phyloP scores from a whole-genome alignment of 2,329 filamentous ascomycete genomes.

The Thermomyces lanuginosus region DNA sequence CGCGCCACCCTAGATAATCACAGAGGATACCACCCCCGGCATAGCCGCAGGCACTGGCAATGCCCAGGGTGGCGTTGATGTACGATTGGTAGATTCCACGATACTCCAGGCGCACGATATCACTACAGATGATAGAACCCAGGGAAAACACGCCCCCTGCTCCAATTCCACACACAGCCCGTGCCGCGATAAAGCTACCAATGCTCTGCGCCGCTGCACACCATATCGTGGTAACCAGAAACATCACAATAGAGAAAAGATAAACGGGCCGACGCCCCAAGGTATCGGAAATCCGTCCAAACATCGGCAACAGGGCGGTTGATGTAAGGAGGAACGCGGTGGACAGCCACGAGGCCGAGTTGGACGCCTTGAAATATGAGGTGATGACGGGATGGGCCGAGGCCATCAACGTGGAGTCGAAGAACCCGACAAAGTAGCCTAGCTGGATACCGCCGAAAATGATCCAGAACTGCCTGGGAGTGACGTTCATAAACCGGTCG shows the following conservation, averaged over 20 bases:
- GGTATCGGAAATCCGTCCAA: conserved; percentile 58
- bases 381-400: conserved; percentile 68
- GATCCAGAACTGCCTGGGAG: conserved; percentile 39
- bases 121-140: conserved; percentile 43
- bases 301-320: conserved; percentile 58
- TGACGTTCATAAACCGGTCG: conserved; percentile 22
- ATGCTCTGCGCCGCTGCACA: conserved; percentile 55
- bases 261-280: conserved; percentile 54
- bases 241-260: conserved; percentile 44
- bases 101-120: conserved; percentile 57
- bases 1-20: conserved; percentile 26
- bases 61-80: conserved; percentile 23
- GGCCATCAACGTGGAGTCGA: conserved; percentile 69
- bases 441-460: conserved; percentile 45
- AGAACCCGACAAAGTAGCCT: conserved; percentile 43
- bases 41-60: conserved; percentile 23
- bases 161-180: conserved; percentile 55
- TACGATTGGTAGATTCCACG: conserved; percentile 29
- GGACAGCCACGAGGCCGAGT: conserved; percentile 67
- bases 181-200: conserved; percentile 51
- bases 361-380: conserved; percentile 60
- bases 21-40: conserved; percentile 25
- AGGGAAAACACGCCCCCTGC: conserved; percentile 58
- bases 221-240: conserved; percentile 50
- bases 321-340: conserved; percentile 64